Conservation (phyloP, 1,139 yeast species). For the Dujonia santamariae region DNA sequence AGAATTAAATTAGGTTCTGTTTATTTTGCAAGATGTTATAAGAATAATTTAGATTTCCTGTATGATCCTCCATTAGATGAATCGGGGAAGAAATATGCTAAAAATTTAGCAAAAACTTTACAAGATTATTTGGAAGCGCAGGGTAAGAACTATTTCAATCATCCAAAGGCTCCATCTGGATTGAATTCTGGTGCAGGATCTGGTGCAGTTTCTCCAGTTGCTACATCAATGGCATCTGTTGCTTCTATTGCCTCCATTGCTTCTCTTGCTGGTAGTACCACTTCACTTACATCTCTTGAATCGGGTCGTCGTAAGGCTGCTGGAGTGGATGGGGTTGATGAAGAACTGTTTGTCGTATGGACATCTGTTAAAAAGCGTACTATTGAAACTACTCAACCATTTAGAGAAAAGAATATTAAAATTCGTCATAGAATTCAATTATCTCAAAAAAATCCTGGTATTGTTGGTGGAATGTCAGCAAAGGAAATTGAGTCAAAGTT, state of each 20-base stretch:
- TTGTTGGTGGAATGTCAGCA: conserved; percentile 63
- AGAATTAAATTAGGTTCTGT: conserved; percentile 83
- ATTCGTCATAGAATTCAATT: conserved; percentile 77
- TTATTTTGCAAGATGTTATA: conserved; percentile 81
- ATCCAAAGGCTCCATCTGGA: conserved; percentile 5
- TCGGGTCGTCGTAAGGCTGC: conserved; percentile 39
- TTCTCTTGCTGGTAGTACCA: conserved; percentile 3
- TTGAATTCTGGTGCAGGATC: background rate
- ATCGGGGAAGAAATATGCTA: conserved; percentile 55
- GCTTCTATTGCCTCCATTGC: background rate
- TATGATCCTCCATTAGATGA: conserved; percentile 67
- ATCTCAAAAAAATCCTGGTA: conserved; percentile 90
- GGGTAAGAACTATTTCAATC: conserved; percentile 27
- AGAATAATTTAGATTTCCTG: conserved; percentile 52
- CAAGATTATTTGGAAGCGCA: conserved; percentile 22
- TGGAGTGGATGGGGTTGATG: conserved; percentile 47
- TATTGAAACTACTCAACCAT: conserved; percentile 69
- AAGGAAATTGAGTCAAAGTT: conserved; percentile 56
- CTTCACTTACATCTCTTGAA: conserved; percentile 3
- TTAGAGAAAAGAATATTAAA: conserved; percentile 56
- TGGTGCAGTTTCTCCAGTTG: background rate
- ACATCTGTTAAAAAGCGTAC: conserved; percentile 88
- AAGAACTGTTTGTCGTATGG: conserved; percentile 74
- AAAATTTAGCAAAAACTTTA: conserved; percentile 35
- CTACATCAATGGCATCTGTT: background rate